Evolutionary conservation across 192 early-diverging fungal species (phyloP).

Genomic region (Coemansia sp.): DNA sequence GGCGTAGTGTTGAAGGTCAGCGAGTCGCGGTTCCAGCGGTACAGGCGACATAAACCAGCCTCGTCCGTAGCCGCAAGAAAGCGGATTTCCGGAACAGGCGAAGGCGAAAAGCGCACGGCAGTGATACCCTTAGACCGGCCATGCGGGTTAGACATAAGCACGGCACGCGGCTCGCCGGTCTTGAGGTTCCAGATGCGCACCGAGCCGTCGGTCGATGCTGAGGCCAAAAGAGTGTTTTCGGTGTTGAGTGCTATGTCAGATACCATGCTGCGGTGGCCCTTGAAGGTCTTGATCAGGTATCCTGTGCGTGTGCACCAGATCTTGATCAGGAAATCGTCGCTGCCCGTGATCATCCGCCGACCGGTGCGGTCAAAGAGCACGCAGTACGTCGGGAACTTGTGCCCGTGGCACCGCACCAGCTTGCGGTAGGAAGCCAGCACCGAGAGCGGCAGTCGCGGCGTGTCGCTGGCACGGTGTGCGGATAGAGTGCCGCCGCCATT

Average conservation of each 20-base stretch:
- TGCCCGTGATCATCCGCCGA: slow-evolving; percentile 74
- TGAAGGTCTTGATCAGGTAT: slow-evolving; percentile 73
- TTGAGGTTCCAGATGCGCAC: slow-evolving; percentile 74
- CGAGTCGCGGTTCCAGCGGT: slow-evolving; percentile 61
- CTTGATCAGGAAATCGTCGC: slow-evolving; percentile 84
- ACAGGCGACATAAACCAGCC: slow-evolving; percentile 71
- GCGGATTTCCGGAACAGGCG: slow-evolving; percentile 61
- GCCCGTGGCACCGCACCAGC: slow-evolving; percentile 67
- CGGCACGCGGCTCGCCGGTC: slow-evolving; percentile 62
- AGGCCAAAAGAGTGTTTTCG: slow-evolving; percentile 76
- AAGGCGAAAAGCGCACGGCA: slow-evolving; percentile 71
- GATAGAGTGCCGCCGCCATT: not conserved
- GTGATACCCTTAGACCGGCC: slow-evolving; percentile 58
- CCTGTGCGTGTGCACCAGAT: slow-evolving; percentile 80
- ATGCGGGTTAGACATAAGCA: slow-evolving; percentile 46
- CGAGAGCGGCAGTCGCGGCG: slow-evolving; percentile 14
- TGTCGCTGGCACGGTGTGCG: not conserved
- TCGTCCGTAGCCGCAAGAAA: slow-evolving; percentile 67
- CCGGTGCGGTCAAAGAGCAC: slow-evolving; percentile 72
- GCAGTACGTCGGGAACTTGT: slow-evolving; percentile 72
- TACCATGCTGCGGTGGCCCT: slow-evolving; percentile 74
- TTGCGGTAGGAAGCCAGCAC: slow-evolving; percentile 30
- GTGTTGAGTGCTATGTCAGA: slow-evolving; percentile 72
- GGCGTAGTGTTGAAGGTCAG: slow-evolving; percentile 58
- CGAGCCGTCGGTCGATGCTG: slow-evolving; percentile 71